phyloP scores from a whole-genome alignment of 208 protist genomes.

The Crithidia fasciculata region DNA sequence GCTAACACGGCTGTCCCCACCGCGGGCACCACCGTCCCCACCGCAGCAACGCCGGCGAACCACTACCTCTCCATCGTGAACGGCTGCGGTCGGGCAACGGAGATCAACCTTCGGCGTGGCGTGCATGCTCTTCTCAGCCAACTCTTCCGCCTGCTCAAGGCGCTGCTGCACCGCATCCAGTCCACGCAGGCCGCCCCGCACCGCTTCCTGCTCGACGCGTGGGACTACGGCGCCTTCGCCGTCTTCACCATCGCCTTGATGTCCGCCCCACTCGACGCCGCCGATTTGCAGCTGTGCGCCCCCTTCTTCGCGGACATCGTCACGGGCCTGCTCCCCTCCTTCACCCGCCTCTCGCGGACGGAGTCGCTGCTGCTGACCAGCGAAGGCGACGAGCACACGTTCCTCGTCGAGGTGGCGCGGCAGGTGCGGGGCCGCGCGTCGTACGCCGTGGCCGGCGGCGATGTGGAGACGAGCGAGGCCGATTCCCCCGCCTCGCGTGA shows the following conservation, averaged over 20 bases:
- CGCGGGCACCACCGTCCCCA: background rate
- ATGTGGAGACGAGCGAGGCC: constrained; percentile 12
- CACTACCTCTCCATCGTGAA: constrained; percentile 62
- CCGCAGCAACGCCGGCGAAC: background rate
- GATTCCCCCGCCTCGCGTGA: constrained; percentile 28
- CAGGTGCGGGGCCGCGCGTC: constrained; percentile 23
- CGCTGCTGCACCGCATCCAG: constrained; percentile 35
- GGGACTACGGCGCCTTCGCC: constrained; percentile 63
- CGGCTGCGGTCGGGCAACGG: constrained; percentile 53
- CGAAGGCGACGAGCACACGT: constrained; percentile 31
- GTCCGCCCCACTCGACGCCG: constrained; percentile 52
- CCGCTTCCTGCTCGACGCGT: constrained; percentile 61
- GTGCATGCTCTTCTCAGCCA: constrained; percentile 50
- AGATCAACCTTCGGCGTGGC: constrained; percentile 49
- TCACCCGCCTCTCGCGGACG: constrained; percentile 50
- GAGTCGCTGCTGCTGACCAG: constrained; percentile 50
- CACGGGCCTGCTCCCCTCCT: constrained; percentile 55
- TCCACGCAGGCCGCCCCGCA: constrained; percentile 43
- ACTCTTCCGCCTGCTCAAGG: constrained; percentile 52
- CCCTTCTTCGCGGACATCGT: constrained; percentile 48
- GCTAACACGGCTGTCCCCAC: background rate
- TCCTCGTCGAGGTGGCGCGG: constrained; percentile 29
- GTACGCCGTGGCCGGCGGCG: background rate
- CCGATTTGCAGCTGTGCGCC: constrained; percentile 45
- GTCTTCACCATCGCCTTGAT: constrained; percentile 69